Percentiles rank a stretch among this genome's conserved stretches.
Evolutionary conservation across 805 yeast genomes (phyloP).

Genomic region (Nematodospora valgi): DNA sequence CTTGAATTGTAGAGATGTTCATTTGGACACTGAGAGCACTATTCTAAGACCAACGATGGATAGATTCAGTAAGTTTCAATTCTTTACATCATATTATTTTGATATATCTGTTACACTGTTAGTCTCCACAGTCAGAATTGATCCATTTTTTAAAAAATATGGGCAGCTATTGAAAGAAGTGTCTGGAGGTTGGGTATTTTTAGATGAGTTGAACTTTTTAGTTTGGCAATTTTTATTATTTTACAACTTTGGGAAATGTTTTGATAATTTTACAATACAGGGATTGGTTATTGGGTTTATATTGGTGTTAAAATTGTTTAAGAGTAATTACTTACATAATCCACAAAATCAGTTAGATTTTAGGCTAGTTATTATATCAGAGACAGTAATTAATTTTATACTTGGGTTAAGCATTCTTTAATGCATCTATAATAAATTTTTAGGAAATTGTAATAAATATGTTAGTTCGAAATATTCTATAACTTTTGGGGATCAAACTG

Average conservation of each 20-base stretch:
- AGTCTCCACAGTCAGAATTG: slow-evolving; percentile 17
- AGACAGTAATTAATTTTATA: slow-evolving; percentile 7
- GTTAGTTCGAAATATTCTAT: not conserved
- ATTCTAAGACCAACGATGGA: slow-evolving; percentile 8
- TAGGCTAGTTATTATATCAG: slow-evolving; percentile 3
- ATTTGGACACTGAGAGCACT: slow-evolving; percentile 7
- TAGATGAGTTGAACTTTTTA: slow-evolving; percentile 14
- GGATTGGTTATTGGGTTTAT: slow-evolving; percentile 5
- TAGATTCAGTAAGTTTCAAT: slow-evolving; percentile 10
- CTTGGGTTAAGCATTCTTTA: not conserved
- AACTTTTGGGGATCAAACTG: slow-evolving; percentile 4
- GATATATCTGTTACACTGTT: slow-evolving; percentile 20
- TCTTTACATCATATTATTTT: slow-evolving; percentile 18
- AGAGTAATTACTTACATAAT: slow-evolving; percentile 17
- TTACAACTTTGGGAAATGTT: not conserved
- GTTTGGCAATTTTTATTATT: slow-evolving; percentile 14
- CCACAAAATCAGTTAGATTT: slow-evolving; percentile 1
- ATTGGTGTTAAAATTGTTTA: slow-evolving; percentile 16
- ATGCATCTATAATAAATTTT: not conserved
- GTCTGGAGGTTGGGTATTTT: slow-evolving; percentile 6
- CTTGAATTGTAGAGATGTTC: slow-evolving; percentile 1
- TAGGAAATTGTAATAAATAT: slow-evolving; percentile 1
- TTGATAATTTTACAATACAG: not conserved
- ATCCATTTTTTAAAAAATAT: slow-evolving; percentile 23
- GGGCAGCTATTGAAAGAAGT: slow-evolving; percentile 17